phyloP scores from a whole-genome alignment of 2,329 filamentous ascomycete genomes.

The Pseudogymnoascus pannorum region DNA sequence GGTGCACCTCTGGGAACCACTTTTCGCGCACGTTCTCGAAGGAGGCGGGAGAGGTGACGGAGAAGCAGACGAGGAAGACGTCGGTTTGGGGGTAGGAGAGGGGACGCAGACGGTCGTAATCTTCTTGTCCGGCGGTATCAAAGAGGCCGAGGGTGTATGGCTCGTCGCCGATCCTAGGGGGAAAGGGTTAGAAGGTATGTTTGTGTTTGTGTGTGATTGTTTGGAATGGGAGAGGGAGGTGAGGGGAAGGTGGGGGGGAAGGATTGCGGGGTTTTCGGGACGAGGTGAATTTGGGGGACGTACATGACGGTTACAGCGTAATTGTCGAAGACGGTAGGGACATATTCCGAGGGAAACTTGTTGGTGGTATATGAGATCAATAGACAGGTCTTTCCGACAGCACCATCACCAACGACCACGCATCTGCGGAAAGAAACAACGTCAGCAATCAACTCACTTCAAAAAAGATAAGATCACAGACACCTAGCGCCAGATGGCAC shows the following conservation, averaged over 20 bases:
- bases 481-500: no score
- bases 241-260: conserved; percentile 12
- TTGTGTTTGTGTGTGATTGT: conserved; percentile 11
- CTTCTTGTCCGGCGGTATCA: no score
- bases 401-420: conserved; percentile 98
- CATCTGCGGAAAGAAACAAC: conserved; percentile 53
- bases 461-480: no score
- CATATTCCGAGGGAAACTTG: conserved; percentile 99
- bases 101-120: conserved; percentile 93
- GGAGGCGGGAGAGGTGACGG: conserved; percentile 90
- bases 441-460: conserved; percentile 19
- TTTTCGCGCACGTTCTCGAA: conserved; percentile 99
- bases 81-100: conserved; percentile 98
- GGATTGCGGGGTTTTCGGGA: no score
- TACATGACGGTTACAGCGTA: conserved; percentile 99
- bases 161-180: conserved; percentile 88
- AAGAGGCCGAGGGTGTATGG: conserved; percentile 96
- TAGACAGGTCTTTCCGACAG: conserved; percentile 97
- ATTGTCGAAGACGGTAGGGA: conserved; percentile 98
- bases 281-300: conserved; percentile 40
- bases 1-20: conserved; percentile 97
- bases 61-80: conserved; percentile 98
- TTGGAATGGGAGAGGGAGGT: neutral
- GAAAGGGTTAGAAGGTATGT: conserved; percentile 12
- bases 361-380: conserved; percentile 99